A percentile compares a stretch with the other conserved stretches of the same genome.
These are phyloP conservation scores for Vitis hybrid DNA, from an alignment of 177 flowering plant genomes.

Conservation along the genomic window DNA sequence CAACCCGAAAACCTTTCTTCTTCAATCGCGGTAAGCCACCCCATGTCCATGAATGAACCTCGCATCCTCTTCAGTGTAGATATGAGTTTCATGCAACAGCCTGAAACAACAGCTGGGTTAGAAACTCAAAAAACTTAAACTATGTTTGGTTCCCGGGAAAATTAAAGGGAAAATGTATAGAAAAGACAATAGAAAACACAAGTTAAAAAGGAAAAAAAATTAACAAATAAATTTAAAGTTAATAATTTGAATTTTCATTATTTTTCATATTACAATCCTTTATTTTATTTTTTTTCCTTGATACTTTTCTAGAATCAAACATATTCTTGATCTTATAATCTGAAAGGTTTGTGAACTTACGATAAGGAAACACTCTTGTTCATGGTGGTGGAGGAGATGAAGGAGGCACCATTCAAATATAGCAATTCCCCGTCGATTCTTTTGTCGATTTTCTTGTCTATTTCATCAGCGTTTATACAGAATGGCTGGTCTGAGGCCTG, in stretches of 20 bases:
- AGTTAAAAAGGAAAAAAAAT: no score
- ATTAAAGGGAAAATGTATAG: no score
- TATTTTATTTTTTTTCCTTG: no score
- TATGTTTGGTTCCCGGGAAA: neutral
- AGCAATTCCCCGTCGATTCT: constrained; percentile 64
- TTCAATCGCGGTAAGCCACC: constrained; percentile 38
- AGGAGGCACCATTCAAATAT: constrained; percentile 64
- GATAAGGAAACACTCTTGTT: constrained; percentile 61
- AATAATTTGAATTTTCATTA: no score
- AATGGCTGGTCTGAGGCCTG: constrained; percentile 85
- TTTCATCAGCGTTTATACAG: constrained; percentile 46
- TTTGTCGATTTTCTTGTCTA: constrained; percentile 58
- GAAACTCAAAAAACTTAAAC: neutral
- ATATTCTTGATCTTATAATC: no score
- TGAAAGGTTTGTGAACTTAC: constrained; percentile 33
- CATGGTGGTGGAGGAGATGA: constrained; percentile 62
- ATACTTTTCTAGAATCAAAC: no score
- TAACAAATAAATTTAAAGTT: no score
- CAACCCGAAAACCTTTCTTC: neutral
- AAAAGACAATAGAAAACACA: no score
- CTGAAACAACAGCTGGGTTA: constrained; percentile 29
- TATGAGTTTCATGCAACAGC: constrained; percentile 69
- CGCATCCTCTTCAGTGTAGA: constrained; percentile 77
- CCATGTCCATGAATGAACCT: constrained; percentile 83
- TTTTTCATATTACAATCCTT: no score